These are phyloP conservation scores for Colletotrichum euphorbiae DNA, from an alignment of 2,329 filamentous ascomycete genomes.

Conservation along the genomic window DNA sequence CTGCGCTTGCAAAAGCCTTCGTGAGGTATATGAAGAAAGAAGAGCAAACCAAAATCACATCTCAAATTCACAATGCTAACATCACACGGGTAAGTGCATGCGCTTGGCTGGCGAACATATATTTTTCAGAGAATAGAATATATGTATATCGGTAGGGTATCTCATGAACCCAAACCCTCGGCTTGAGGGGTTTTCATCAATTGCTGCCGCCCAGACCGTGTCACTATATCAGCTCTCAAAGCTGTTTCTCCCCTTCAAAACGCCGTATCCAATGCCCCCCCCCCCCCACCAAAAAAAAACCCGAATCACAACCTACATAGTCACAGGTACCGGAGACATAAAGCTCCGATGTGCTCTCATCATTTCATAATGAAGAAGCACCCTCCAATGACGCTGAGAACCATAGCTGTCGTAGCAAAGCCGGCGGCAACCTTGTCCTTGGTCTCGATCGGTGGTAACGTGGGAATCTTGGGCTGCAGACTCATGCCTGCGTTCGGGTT, in stretches of 20 bases:
- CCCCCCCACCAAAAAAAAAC: too few relatives aligned
- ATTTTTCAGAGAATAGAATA: not conserved
- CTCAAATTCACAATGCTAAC: not conserved
- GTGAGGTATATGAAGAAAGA: not conserved
- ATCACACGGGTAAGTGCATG: not conserved
- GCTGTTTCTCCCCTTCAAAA: constrained; percentile 10
- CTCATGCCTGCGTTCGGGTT: constrained; percentile 59
- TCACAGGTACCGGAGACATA: not conserved
- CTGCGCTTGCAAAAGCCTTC: not conserved
- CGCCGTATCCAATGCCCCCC: constrained; percentile 15
- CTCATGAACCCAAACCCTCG: constrained; percentile 24
- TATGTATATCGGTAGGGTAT: constrained; percentile 20
- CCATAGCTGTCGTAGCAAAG: constrained; percentile 64
- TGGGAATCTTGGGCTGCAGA: constrained; percentile 43
- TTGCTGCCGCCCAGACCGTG: constrained; percentile 7
- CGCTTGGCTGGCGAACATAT: not conserved
- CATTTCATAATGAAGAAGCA: constrained; percentile 59
- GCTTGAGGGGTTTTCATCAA: constrained; percentile 2
- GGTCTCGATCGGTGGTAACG: constrained; percentile 56
- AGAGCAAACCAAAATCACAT: not conserved
- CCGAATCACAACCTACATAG: constrained; percentile 17
- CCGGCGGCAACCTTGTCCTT: constrained; percentile 67
- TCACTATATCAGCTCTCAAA: constrained; percentile 34
- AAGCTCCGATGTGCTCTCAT: not conserved
- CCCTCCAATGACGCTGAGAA: constrained; percentile 62